Evolutionary conservation across 495 filamentous ascomycete species (phyloP), one percentile per base, ranked within the genome.

Genomic region (Darksidea phi): DNA sequence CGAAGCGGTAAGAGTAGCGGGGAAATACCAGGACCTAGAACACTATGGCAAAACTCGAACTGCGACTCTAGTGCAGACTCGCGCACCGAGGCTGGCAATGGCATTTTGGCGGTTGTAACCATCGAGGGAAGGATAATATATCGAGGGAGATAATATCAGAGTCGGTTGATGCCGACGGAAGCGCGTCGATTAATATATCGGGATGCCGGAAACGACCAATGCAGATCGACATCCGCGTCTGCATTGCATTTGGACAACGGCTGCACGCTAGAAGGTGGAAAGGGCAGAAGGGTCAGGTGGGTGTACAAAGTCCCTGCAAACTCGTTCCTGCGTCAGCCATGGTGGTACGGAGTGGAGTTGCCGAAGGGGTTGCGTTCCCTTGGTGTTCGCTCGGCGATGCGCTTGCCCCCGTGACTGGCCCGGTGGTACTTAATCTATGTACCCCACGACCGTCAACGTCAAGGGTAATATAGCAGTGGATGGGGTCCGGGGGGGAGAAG

Each of bases 371-470:
- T 6, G 13, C 15, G 13, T 43, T 53, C 32, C 18, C n/a, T 25
- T 59, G 42, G 42, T 57, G 13, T 26, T 59, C 56, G 6, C 48
- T 18, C 48, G n/a, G 36, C 54, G 54, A 64, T 59, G 3, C 3
- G 28, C 28, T 4, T 32, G 28, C 28, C 28, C 55, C 46, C 48
- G 55, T 59, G 61, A 64, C 43, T 48, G 21, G 45, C 28, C 4
- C n/a, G 6, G 52, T 63, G 50, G 61, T 59, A 64, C 61, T 47
- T 59, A 38, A 59, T 59, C 54, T 59, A 64, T 49, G 61, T 64
- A 64, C 61, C 61, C 61, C 61, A 54, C 59, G 57, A 47, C 46
- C 58, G 42, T 54, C 49, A 59, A 59, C 61, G 61, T 54, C 48
- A 51, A 57, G 20, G 15, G 47, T 42, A 54, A 50, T 63, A 55